A percentile compares a stretch with the other conserved stretches of the same genome.
These are phyloP conservation scores for Hippophae gyantsensis DNA, from an alignment of 306 rosid species.

Conservation along the genomic window DNA sequence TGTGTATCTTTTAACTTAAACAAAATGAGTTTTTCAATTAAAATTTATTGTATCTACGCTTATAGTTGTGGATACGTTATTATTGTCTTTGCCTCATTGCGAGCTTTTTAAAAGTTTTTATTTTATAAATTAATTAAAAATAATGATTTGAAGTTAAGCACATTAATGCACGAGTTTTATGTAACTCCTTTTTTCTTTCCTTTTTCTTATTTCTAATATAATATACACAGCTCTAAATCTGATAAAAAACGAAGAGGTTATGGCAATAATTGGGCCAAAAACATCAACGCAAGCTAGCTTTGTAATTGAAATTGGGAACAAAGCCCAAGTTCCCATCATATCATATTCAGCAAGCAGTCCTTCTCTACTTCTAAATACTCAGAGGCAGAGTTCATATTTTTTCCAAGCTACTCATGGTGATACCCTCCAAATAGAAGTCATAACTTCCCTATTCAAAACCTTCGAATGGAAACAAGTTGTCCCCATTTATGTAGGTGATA, in stretches of 20 bases:
- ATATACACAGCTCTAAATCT: conserved; percentile 21
- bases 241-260: conserved; percentile 14
- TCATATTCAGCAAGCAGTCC: conserved; percentile 32
- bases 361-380: conserved; percentile 10
- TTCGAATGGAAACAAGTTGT: conserved; percentile 31
- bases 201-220: neutral
- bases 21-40: too few species aligned
- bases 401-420: conserved; percentile 18
- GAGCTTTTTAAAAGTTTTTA: too few species aligned
- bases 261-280: conserved; percentile 33
- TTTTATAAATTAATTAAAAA: too few species aligned
- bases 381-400: conserved; percentile 21
- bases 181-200: too few species aligned
- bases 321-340: conserved; percentile 30
- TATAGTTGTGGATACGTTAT: too few species aligned
- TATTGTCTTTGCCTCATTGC: too few species aligned
- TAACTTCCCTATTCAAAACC: conserved; percentile 16
- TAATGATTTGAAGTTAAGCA: too few species aligned
- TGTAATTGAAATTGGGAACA: conserved; percentile 17
- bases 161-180: too few species aligned
- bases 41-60: too few species aligned
- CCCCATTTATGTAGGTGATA: conserved; percentile 17
- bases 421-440: conserved; percentile 22
- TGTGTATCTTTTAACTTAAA: too few species aligned
- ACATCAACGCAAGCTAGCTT: conserved; percentile 25